These are phyloP conservation scores for Spathaspora gorwiae DNA, from an alignment of 805 yeast genomes.

Conservation along the genomic window DNA sequence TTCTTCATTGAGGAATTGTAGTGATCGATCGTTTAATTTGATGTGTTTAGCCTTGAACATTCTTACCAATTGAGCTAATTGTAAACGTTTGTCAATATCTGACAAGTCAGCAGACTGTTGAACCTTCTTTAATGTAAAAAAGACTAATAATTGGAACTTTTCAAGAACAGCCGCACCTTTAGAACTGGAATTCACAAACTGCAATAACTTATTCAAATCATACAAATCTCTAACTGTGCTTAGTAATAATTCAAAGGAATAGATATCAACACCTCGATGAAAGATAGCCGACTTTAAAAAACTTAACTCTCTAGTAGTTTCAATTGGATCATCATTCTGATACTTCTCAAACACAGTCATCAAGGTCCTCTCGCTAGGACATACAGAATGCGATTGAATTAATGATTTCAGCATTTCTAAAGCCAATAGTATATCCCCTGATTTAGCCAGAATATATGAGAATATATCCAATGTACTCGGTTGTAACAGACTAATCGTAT, in stretches of 20 bases:
- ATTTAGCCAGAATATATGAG: slow-evolving; percentile 14
- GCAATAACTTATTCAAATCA: slow-evolving; percentile 26
- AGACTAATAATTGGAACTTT: slow-evolving; percentile 14
- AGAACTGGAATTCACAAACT: slow-evolving; percentile 12
- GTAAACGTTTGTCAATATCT: slow-evolving; percentile 12
- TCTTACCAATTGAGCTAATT: slow-evolving; percentile 18
- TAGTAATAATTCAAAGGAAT: slow-evolving; percentile 18
- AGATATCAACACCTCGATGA: slow-evolving; percentile 15
- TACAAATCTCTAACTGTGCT: slow-evolving; percentile 15
- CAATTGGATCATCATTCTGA: slow-evolving; percentile 7
- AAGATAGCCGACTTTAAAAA: slow-evolving; percentile 25
- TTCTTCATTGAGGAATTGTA: background rate
- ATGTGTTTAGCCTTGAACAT: background rate
- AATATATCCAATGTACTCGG: slow-evolving; percentile 20
- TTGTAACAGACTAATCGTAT: slow-evolving; percentile 10
- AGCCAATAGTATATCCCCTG: slow-evolving; percentile 13
- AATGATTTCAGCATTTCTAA: slow-evolving; percentile 11
- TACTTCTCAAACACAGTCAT: slow-evolving; percentile 15
- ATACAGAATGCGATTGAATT: slow-evolving; percentile 7
- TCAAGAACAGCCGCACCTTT: slow-evolving; percentile 8
- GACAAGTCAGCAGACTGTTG: slow-evolving; percentile 7
- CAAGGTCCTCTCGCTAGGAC: slow-evolving; percentile 22
- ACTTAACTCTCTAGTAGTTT: slow-evolving; percentile 17
- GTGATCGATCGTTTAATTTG: background rate
- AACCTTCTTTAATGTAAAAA: slow-evolving; percentile 14